Evolutionary conservation across 1,139 yeast species (phyloP).

Genomic region (Suhomyces maxii): DNA sequence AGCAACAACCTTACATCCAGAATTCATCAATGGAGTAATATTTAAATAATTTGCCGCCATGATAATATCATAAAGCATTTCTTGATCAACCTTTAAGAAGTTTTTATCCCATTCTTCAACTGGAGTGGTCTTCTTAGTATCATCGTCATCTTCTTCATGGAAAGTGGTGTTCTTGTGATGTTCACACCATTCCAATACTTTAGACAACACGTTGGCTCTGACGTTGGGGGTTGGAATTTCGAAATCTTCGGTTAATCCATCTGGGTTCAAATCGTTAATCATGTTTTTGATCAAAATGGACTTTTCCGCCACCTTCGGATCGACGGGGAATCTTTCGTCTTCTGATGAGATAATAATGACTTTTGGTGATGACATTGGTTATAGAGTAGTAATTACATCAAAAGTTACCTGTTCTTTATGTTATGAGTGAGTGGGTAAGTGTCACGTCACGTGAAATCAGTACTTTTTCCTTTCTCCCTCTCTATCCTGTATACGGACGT

Average conservation of each 20-base stretch:
- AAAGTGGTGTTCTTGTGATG: constrained; percentile 86
- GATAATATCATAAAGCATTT: constrained; percentile 95
- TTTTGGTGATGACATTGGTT: constrained; percentile 32
- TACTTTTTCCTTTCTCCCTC: no score
- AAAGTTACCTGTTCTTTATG: no score
- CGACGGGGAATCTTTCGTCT: constrained; percentile 72
- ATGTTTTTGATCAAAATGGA: constrained; percentile 86
- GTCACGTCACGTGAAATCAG: no score
- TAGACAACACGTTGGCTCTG: constrained; percentile 79
- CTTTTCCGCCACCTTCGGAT: constrained; percentile 84
- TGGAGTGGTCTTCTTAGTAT: constrained; percentile 72
- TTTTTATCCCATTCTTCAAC: constrained; percentile 97
- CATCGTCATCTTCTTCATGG: constrained; percentile 73
- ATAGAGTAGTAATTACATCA: background rate
- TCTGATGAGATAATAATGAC: constrained; percentile 71
- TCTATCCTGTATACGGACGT: no score
- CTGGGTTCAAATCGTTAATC: constrained; percentile 76
- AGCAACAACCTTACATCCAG: constrained; percentile 97
- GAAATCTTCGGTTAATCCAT: constrained; percentile 60
- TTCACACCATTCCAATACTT: constrained; percentile 96
- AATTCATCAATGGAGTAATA: constrained; percentile 87
- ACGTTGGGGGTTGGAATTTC: constrained; percentile 95
- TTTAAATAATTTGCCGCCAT: constrained; percentile 94
- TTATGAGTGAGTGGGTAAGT: no score
- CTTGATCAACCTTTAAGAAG: constrained; percentile 95